These are phyloP conservation scores for Calycina marina DNA, from an alignment of 2,329 filamentous ascomycete species.

Conservation along the genomic window DNA sequence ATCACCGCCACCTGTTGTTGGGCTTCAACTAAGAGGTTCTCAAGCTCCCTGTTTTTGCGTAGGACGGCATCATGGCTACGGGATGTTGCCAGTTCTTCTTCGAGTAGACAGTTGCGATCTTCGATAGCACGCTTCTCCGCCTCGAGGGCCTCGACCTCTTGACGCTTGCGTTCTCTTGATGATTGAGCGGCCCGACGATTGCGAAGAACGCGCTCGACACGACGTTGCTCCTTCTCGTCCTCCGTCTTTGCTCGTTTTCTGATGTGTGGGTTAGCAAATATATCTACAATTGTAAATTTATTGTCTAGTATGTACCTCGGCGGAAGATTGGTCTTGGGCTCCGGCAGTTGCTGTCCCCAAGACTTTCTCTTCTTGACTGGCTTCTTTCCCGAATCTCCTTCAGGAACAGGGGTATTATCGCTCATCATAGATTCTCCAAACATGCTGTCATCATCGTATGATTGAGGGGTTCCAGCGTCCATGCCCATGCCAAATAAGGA, in stretches of 20 bases:
- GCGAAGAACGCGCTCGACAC: slow-evolving; percentile 90
- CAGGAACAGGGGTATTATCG: slow-evolving; percentile 22
- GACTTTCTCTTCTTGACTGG: slow-evolving; percentile 89
- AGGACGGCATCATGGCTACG: slow-evolving; percentile 37
- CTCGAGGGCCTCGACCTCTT: slow-evolving; percentile 74
- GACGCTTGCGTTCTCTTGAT: slow-evolving; percentile 52
- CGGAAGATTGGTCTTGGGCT: slow-evolving; percentile 91
- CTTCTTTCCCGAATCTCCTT: slow-evolving; percentile 47
- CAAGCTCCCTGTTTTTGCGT: slow-evolving; percentile 56
- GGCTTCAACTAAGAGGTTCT: slow-evolving; percentile 35
- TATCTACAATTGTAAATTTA: slow-evolving; percentile 1
- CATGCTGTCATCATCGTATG: slow-evolving; percentile 21
- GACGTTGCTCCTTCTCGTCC: slow-evolving; percentile 95
- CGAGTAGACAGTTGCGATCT: slow-evolving; percentile 55
- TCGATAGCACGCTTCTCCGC: slow-evolving; percentile 50
- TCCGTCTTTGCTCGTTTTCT: slow-evolving; percentile 97
- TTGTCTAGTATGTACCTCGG: slow-evolving; percentile 47
- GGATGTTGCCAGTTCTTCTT: slow-evolving; percentile 25
- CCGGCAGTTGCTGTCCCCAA: slow-evolving; percentile 93
- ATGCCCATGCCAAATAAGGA: slow-evolving; percentile 18
- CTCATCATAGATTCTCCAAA: slow-evolving; percentile 16
- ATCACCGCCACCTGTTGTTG: slow-evolving; percentile 17
- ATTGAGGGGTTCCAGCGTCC: slow-evolving; percentile 22
- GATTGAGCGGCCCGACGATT: slow-evolving; percentile 95
- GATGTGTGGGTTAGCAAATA: slow-evolving; percentile 9